Evolutionary conservation across 176 grass and related monocot genomes (phyloP).

Genomic region (Lolium rigidum): DNA sequence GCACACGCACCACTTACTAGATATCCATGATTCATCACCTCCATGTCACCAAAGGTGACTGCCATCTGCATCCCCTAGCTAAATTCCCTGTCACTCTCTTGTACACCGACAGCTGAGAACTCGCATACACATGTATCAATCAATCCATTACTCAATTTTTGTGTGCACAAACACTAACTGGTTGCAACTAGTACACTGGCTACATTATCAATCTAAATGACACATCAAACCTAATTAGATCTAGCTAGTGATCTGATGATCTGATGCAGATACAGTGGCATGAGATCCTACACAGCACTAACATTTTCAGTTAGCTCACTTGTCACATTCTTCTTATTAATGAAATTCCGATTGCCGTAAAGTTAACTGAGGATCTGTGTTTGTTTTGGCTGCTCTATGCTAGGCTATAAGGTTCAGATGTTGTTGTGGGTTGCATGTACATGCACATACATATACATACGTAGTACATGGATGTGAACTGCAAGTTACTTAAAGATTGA

Average conservation of each 20-base stretch:
- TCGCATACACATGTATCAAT: neutral
- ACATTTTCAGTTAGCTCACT: neutral
- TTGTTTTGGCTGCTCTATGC: neutral
- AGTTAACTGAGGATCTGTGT: neutral
- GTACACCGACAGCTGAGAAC: neutral
- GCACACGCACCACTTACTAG: constrained; percentile 45
- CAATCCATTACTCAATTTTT: neutral
- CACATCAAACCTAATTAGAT: neutral
- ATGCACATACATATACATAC: neutral
- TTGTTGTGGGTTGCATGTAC: constrained; percentile 19
- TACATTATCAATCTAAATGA: neutral
- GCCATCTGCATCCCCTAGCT: neutral
- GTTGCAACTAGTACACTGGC: neutral
- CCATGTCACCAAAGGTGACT: neutral
- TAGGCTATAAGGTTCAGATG: neutral
- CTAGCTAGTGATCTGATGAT: neutral
- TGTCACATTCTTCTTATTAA: neutral
- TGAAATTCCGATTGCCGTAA: neutral
- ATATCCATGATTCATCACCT: constrained; percentile 11
- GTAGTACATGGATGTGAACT: constrained; percentile 33
- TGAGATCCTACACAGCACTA: neutral
- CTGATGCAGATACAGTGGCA: neutral
- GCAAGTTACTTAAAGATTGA: constrained; percentile 43
- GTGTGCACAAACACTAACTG: neutral
- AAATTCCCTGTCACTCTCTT: neutral